These are phyloP conservation scores for Pholiota adiposa DNA, from an alignment of 1,284 basidiomycete genomes.

Conservation along the genomic window DNA sequence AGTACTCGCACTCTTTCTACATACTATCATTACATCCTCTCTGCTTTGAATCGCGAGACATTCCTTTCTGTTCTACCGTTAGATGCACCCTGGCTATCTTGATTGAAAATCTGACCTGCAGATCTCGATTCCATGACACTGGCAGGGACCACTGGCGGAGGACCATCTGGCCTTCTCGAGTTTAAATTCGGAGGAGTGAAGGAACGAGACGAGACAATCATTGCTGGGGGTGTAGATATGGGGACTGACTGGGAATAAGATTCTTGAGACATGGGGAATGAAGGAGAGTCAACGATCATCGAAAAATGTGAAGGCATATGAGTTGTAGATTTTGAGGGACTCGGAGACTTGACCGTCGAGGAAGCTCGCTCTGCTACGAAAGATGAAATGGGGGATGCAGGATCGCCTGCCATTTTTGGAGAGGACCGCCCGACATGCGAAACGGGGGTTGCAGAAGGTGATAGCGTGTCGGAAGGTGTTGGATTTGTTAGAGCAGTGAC, in stretches of 20 bases:
- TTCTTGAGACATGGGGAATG: constrained; percentile 31
- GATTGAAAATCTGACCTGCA: not conserved
- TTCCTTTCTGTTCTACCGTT: constrained; percentile 32
- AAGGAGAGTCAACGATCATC: constrained; percentile 40
- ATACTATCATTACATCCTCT: constrained; percentile 24
- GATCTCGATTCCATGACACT: constrained; percentile 38
- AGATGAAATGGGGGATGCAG: constrained; percentile 11
- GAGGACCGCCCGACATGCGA: constrained; percentile 29
- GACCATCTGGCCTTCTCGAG: constrained; percentile 36
- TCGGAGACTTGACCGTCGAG: constrained; percentile 10
- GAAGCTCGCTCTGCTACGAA: constrained; percentile 14
- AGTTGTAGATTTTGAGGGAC: constrained; percentile 25
- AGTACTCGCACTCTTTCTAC: too few relatives aligned
- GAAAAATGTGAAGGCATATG: constrained; percentile 26
- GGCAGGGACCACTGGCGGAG: constrained; percentile 45
- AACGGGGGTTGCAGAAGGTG: constrained; percentile 28
- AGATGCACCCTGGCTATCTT: constrained; percentile 2
- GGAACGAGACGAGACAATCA: constrained; percentile 16
- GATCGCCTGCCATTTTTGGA: constrained; percentile 25
- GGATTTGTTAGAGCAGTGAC: constrained; percentile 7
- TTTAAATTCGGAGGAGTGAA: constrained; percentile 22
- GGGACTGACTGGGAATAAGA: not conserved
- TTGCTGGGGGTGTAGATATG: not conserved
- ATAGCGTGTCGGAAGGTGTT: constrained; percentile 17
- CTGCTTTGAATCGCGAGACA: constrained; percentile 34